Evolutionary conservation across 768 basidiomycete genomes (phyloP), one percentile per base, ranked within the genome.

Genomic region (Amyloporia xantha): DNA sequence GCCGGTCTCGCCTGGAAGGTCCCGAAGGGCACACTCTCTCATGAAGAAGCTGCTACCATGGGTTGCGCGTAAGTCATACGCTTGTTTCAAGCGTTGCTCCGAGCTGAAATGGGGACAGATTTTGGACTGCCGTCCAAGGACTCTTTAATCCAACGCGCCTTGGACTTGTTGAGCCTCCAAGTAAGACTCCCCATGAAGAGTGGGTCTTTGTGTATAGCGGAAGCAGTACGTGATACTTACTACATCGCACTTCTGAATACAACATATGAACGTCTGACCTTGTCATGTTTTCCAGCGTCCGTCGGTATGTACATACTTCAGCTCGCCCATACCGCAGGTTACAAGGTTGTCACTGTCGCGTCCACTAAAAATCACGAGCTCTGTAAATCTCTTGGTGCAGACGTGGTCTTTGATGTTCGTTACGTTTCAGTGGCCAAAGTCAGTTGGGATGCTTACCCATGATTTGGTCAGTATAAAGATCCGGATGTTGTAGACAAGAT

Each of bases 311-410:
- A 44, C 30, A 55, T 53, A 2, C 45, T 61, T 37, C 56, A 65
- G 52, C 53, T 66, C 12, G 65, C 65, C 19, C 59, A 60, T 36
- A 45, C 60, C 5, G 44, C 58, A 1, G 64, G 64, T 6, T 51
- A 53, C 41, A 57, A 59, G 38, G 64, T 68, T 48, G 51, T 67
- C 30, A 58, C 66, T 7, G 62, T 63, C 24, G 57, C 62, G 21
- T 68, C 67, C 1, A 58, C 57, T 4, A 56, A 60, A 26, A 66
- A 66, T 30, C 64, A 63, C 51, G 65, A 66, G 26, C 56, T 70
- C 19, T 61, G 68, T 49, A 66, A 66, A 48, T 53, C 60, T 1
- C 58, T 65, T 49, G 70, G 70, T 15, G 68, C 70, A 6, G 62
- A 65, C 48, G 55, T 59, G 17, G 65, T 65, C 9, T 54, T 62